These are phyloP conservation scores for Pochonia chlamydosporia DNA, from an alignment of 2,329 filamentous ascomycete genomes.

Conservation along the genomic window DNA sequence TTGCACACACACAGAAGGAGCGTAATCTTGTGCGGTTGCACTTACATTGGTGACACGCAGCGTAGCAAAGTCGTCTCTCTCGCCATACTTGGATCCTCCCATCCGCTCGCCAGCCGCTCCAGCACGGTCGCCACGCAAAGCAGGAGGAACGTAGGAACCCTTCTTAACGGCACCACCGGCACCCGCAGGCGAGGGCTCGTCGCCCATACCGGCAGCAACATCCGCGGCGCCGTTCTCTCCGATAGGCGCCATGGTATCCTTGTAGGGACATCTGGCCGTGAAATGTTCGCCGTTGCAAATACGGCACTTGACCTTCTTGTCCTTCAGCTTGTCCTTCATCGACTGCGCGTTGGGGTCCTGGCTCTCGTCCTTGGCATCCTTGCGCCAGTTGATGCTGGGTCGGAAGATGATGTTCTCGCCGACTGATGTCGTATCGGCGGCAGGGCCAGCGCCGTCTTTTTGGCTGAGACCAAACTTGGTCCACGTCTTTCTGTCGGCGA, in stretches of 20 bases:
- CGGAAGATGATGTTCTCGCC: conserved; percentile 98
- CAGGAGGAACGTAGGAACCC: conserved; percentile 89
- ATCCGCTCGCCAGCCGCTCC: conserved; percentile 72
- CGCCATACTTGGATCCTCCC: conserved; percentile 73
- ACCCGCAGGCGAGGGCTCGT: conserved; percentile 38
- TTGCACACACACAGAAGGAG: conserved; percentile 2
- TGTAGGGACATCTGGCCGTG: conserved; percentile 98
- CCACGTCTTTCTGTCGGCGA: conserved; percentile 92
- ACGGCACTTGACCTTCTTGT: conserved; percentile 99
- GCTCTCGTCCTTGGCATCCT: conserved; percentile 76
- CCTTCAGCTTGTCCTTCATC: conserved; percentile 81
- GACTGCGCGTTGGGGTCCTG: conserved; percentile 66
- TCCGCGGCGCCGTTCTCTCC: conserved; percentile 53
- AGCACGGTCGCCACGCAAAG: conserved; percentile 66
- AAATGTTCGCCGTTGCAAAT: conserved; percentile 99
- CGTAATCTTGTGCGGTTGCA: conserved; percentile 18
- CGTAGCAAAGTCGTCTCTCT: conserved; percentile 93
- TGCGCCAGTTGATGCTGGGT: conserved; percentile 89
- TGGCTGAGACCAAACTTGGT: conserved; percentile 86
- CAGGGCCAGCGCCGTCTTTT: conserved; percentile 77
- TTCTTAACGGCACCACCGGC: conserved; percentile 58
- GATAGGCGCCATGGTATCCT: conserved; percentile 95
- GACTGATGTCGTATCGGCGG: conserved; percentile 83
- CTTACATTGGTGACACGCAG: conserved; percentile 95
- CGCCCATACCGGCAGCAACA: conserved; percentile 48